Evolutionary conservation across 1,284 basidiomycete species (phyloP), one percentile per base, ranked within the genome.

Genomic region (Entoloma clypeatum): DNA sequence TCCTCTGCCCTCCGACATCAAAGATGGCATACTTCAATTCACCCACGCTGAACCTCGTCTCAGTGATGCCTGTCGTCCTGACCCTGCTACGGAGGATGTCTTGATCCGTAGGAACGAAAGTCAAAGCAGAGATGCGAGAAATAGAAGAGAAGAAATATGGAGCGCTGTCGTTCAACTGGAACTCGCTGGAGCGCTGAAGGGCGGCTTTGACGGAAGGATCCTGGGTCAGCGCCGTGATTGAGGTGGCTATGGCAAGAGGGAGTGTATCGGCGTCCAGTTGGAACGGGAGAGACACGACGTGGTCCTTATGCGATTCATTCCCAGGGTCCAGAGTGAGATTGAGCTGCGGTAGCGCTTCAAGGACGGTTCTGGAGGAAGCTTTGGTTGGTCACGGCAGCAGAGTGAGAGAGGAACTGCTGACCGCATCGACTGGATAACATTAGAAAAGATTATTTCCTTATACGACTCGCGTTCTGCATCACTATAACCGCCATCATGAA

Each of bases 101-200:
- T 13, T 30, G 6, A 5, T 6, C 17, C 7, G 28, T 30, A 7
- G 28, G 28, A 5, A 13, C n/a, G 28, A 13, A 30, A 11, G 5
- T 13, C 5, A 5, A 16, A 11, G 28, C 5, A n/a, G 5, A 6
- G n/a, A 30, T 11, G n/a, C 28, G 28, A 7, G 6, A 16, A 7
- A 30, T 30, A 8, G 86, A 74, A 61, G 87, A 90, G 75, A 97
- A 97, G 72, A 94, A 97, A 75, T 96, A 97, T 32, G 90, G 79
- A 1, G 94, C 94, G 11, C 85, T 90, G 66, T 98, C 94, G 68
- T 97, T 97, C 46, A 99, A 76, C 68, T 99, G 94, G 73, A 95
- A 92, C 68, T 98, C 94, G 44, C 92, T 79, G 26, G 86, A 83
- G 40, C 92, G 77, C 29, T 77, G 71, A 32, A 94, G 94, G 31